Evolutionary conservation across 2,329 filamentous ascomycete genomes (phyloP), one percentile per base, ranked within the genome.

Genomic region (Aureobasidium sp.): DNA sequence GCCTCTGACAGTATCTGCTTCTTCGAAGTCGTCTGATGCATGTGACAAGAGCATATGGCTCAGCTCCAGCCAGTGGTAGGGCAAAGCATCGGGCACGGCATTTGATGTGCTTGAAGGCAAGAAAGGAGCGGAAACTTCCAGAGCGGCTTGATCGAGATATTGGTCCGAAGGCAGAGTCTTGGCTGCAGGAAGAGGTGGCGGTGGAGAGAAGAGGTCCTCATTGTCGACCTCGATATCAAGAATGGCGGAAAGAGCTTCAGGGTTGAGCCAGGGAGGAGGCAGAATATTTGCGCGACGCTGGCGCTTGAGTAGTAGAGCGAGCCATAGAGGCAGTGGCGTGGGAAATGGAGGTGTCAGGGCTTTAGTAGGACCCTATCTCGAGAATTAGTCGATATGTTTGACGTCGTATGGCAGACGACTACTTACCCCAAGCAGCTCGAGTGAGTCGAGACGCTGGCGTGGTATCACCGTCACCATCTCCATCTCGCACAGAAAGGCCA

Each of bases 401-500:
- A 32, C 15, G 46, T 48, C 46, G 17, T 29, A 26, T 37, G 37
- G 26, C 17, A 51, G 55, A 29, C 68, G 70, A 71, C 70, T 69
- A 84, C 88, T 80, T 81, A 97, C 94, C 67, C 88, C 87, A 61
- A 99, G 84, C 65, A 99, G 83, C 69, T 90, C 82, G 66, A 99
- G 88, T 68, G 85, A 85, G 67, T 97, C 92, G 59, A 99, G 86
- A 66, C 89, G 85, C 74, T 97, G 92, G 60, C 94, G 89, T 39
- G 94, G 94, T 55, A 97, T 86, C 26, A 99, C 84, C 0, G 92
- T 97, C 62, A 99, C 89, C 70, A 91, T 84, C 78, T 97, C 93
- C 92, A 97, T 97, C 78, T 99, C 94, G 75, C 92, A 96, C 32
- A 97, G 80, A 72, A 97, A 99, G 56, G 92, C 89, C 50, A 95